Conservation (phyloP, 1,139 yeast genomes). For the Lodderomyces metapsilosis region DNA sequence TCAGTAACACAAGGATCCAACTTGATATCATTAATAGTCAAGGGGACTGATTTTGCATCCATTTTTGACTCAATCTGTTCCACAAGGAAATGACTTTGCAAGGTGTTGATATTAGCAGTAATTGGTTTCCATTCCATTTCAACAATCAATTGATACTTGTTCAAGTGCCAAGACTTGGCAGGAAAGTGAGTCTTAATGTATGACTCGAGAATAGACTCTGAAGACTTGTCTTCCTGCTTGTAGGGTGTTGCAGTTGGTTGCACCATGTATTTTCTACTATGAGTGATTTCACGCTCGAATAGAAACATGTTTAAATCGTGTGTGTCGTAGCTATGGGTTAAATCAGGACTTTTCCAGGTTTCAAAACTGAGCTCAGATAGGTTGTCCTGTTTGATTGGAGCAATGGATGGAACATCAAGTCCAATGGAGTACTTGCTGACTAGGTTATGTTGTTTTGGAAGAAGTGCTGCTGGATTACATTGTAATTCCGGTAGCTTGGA, state of each 20-base stretch:
- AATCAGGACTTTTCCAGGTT: constrained; percentile 1
- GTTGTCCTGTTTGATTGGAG: not conserved
- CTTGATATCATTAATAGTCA: not conserved
- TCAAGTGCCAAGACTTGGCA: constrained; percentile 9
- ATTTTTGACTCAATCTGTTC: constrained; percentile 5
- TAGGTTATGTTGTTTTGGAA: not conserved
- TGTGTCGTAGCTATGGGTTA: not conserved
- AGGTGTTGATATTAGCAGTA: constrained; percentile 4
- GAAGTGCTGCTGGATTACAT: not conserved
- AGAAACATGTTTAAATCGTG: constrained; percentile 5
- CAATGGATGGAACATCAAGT: not conserved
- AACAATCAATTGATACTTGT: constrained; percentile 7
- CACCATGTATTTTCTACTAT: constrained; percentile 11
- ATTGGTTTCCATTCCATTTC: constrained; percentile 13
- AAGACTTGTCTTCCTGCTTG: not conserved
- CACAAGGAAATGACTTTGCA: constrained; percentile 2
- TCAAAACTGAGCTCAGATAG: not conserved
- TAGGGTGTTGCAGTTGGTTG: constrained; percentile 8
- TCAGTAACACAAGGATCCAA: not conserved
- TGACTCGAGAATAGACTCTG: not conserved
- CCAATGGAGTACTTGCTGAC: not conserved
- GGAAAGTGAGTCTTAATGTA: not conserved
- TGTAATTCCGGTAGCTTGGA: not conserved
- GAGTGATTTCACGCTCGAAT: constrained; percentile 6
- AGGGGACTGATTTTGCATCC: no score